These are phyloP conservation scores for Exserohilum turcica DNA, from an alignment of 2,329 filamentous ascomycete genomes.

Conservation along the genomic window DNA sequence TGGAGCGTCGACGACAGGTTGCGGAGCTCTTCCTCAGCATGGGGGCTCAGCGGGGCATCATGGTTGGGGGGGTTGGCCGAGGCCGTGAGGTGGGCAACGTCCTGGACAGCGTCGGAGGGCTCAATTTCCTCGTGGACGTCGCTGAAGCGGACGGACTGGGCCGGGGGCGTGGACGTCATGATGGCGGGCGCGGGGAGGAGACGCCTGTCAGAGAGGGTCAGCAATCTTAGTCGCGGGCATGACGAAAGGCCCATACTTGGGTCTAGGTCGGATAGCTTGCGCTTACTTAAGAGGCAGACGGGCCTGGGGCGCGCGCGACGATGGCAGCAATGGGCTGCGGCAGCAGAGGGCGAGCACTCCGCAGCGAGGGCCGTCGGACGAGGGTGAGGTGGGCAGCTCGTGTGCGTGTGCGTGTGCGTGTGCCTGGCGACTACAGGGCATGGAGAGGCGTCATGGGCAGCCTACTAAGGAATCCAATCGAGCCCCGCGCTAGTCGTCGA, in stretches of 20 bases:
- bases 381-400: slow-evolving; percentile 5
- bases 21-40: slow-evolving; percentile 67
- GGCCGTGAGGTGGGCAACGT: slow-evolving; percentile 37
- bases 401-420: no score
- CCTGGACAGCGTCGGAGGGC: slow-evolving; percentile 40
- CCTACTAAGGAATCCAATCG: slow-evolving; percentile 11
- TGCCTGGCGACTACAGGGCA: slow-evolving; percentile 16
- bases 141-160: slow-evolving; percentile 49
- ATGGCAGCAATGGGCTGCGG: no score
- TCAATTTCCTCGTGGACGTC: slow-evolving; percentile 48
- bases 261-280: slow-evolving; percentile 26
- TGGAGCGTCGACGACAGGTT: slow-evolving; percentile 75
- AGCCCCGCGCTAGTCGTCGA: slow-evolving; percentile 19
- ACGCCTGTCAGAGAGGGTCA: slow-evolving; percentile 17
- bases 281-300: slow-evolving; percentile 23
- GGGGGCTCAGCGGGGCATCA: slow-evolving; percentile 45
- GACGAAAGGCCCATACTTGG: slow-evolving; percentile 27
- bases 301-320: no score
- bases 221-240: slow-evolving; percentile 19
- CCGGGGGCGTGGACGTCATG: slow-evolving; percentile 34
- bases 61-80: slow-evolving; percentile 22
- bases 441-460: slow-evolving; percentile 27
- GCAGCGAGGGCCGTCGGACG: slow-evolving; percentile 8
- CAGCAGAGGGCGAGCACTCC: slow-evolving; percentile 7
- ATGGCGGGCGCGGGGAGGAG: slow-evolving; percentile 13